Evolutionary conservation across 768 basidiomycete species (phyloP).

Genomic region (Lactarius quietus): DNA sequence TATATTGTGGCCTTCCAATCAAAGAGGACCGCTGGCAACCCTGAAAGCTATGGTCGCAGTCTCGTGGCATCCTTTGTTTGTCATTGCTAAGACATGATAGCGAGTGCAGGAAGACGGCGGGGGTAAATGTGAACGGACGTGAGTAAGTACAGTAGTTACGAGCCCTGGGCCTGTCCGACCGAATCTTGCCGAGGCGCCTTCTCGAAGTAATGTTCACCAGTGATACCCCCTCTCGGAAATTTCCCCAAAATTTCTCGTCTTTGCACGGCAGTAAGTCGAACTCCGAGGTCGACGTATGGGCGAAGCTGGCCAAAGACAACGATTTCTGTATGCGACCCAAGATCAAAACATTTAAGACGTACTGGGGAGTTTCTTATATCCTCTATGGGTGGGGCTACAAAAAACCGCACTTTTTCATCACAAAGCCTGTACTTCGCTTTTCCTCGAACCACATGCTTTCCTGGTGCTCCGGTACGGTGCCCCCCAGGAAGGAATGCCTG

Average conservation of each 20-base stretch:
- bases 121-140: background rate
- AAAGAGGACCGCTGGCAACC: background rate
- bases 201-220: conserved; percentile 32
- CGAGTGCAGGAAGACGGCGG: background rate
- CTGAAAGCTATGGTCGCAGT: background rate
- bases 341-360: conserved; percentile 30
- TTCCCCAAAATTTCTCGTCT: conserved; percentile 34
- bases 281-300: conserved; percentile 58
- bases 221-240: conserved; percentile 35
- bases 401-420: conserved; percentile 80
- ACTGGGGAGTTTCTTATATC: conserved; percentile 58
- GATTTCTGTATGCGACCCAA: background rate
- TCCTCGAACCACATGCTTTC: conserved; percentile 74
- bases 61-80: background rate
- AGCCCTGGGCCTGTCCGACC: background rate
- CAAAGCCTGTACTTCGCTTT: conserved; percentile 77
- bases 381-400: conserved; percentile 72
- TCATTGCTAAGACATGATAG: background rate
- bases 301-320: conserved; percentile 46
- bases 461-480: conserved; percentile 83
- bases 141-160: background rate
- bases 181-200: conserved; percentile 29
- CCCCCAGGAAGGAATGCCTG: conserved; percentile 83
- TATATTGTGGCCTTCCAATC: background rate
- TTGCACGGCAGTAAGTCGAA: conserved; percentile 35